Conservation (phyloP, 768 basidiomycete species). For the Tricholoma sp. region DNA sequence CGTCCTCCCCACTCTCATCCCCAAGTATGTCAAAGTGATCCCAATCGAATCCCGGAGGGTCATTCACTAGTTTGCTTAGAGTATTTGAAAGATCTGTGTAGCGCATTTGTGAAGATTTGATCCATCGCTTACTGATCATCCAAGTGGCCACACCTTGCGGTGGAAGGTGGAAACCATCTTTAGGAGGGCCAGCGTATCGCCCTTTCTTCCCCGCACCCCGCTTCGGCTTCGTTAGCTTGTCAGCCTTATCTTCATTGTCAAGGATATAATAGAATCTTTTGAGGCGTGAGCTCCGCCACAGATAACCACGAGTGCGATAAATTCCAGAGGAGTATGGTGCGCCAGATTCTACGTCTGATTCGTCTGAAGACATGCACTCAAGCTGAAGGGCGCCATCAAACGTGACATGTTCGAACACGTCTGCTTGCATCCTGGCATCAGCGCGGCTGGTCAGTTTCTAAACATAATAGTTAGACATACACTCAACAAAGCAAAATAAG, state of each 20-base stretch:
- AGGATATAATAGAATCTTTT: slow-evolving; percentile 54
- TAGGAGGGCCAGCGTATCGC: slow-evolving; percentile 48
- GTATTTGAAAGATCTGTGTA: slow-evolving; percentile 44
- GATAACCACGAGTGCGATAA: slow-evolving; percentile 51
- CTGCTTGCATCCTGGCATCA: slow-evolving; percentile 49
- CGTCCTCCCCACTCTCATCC: slow-evolving; percentile 46
- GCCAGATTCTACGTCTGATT: slow-evolving; percentile 54
- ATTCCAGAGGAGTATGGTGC: slow-evolving; percentile 25
- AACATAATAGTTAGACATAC: slow-evolving; percentile 1
- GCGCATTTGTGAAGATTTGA: slow-evolving; percentile 31
- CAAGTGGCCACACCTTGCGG: slow-evolving; percentile 61
- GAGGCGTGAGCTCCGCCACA: slow-evolving; percentile 67
- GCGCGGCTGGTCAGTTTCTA: slow-evolving; percentile 69
- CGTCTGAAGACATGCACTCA: slow-evolving; percentile 81
- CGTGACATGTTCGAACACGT: slow-evolving; percentile 50
- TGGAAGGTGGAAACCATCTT: slow-evolving; percentile 54
- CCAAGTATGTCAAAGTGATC: slow-evolving; percentile 44
- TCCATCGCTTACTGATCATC: slow-evolving; percentile 75
- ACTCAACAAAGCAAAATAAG: background rate
- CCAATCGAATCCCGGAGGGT: slow-evolving; percentile 49
- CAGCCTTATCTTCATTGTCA: slow-evolving; percentile 50
- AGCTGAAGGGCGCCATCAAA: slow-evolving; percentile 69
- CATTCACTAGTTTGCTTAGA: slow-evolving; percentile 40
- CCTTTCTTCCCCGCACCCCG: slow-evolving; percentile 53
- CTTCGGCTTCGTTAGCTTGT: slow-evolving; percentile 44